Evolutionary conservation across 139 green algal genomes (phyloP).

Genomic region (Nannochloris sp.): DNA sequence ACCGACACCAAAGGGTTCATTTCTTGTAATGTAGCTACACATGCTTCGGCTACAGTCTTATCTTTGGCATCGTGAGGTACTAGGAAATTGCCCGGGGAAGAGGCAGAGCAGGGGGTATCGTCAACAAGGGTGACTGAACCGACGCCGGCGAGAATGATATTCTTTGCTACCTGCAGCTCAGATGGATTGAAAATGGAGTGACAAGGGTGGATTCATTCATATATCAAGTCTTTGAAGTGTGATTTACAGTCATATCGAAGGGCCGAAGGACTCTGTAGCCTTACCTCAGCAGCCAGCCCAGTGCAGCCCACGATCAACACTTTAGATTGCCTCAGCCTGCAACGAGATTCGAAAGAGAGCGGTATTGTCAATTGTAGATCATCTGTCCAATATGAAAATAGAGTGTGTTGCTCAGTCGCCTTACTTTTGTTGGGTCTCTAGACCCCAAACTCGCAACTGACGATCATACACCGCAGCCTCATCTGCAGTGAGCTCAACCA

Average conservation of each 20-base stretch:
- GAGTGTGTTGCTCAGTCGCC: neutral
- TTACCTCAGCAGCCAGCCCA: conserved; percentile 63
- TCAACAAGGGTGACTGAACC: conserved; percentile 61
- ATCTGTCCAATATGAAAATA: neutral
- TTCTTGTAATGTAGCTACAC: conserved; percentile 54
- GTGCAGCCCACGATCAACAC: conserved; percentile 58
- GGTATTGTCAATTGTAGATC: no score
- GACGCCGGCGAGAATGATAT: conserved; percentile 82
- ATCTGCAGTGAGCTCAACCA: conserved; percentile 43
- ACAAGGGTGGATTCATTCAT: no score
- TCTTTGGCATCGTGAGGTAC: conserved; percentile 23
- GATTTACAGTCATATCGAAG: neutral
- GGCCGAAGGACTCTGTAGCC: neutral
- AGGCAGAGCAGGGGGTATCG: conserved; percentile 25
- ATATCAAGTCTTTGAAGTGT: neutral
- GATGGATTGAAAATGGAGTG: neutral
- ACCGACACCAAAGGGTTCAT: conserved; percentile 86
- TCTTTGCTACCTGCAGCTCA: conserved; percentile 75
- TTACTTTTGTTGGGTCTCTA: conserved; percentile 77
- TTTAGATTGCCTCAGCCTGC: conserved; percentile 52
- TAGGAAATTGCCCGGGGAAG: conserved; percentile 61
- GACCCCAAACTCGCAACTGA: conserved; percentile 83
- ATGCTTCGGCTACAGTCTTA: conserved; percentile 45
- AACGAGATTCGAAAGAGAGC: neutral
- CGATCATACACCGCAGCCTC: conserved; percentile 79